Conservation (phyloP, 306 rosid genomes). For the Senna siamea region DNA sequence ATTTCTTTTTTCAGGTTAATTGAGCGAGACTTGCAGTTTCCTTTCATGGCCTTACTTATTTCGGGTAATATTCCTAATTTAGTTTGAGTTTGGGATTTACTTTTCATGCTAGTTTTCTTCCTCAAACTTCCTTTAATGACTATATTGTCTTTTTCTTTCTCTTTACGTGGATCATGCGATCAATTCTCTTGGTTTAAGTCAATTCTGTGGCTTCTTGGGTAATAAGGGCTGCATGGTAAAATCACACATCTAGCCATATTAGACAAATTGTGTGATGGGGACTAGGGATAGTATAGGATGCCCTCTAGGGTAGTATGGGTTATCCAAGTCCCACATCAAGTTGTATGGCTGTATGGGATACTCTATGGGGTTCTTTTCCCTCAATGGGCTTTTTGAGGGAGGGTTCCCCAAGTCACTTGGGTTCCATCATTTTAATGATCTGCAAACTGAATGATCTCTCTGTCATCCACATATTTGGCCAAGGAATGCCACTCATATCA, state of each 20-base stretch:
- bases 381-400: no score
- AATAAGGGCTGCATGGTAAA: conserved; percentile 6
- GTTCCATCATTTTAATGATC: no score
- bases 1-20: conserved; percentile 58
- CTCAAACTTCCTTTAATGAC: conserved; percentile 6
- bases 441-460: background rate
- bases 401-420: no score
- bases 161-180: conserved; percentile 14
- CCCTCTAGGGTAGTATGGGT: no score
- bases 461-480: background rate
- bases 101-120: conserved; percentile 29
- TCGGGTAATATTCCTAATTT: conserved; percentile 58
- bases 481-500: conserved; percentile 1
- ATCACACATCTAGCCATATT: background rate
- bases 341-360: no score
- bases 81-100: background rate
- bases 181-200: background rate
- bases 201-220: conserved; percentile 18
- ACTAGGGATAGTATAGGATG: no score
- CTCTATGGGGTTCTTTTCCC: no score
- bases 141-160: conserved; percentile 16
- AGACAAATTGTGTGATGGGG: no score
- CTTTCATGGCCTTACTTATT: conserved; percentile 89
- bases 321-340: no score
- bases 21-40: conserved; percentile 81